Base-by-base conservation (phyloP, 2,329 filamentous ascomycete species). In the Venturia oleaginea region DNA sequence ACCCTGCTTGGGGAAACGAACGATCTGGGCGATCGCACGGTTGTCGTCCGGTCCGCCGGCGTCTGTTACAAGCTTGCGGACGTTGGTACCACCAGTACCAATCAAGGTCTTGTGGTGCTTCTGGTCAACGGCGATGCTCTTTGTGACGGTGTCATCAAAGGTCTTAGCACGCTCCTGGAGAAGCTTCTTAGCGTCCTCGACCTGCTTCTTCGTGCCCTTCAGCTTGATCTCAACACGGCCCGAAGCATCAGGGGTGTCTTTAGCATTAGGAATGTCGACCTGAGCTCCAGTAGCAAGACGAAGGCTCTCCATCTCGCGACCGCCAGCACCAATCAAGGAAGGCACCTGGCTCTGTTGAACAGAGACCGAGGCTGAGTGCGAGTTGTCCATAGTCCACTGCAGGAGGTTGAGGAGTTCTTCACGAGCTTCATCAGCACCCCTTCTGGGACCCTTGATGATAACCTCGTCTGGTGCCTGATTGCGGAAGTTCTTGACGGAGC, bases 1-100 rank as follows among this genome's bases (percentile, higher is more conserved):
- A 65, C 96, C 92, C 68, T 90, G 87, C 74, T 92, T 92, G 65
- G 94, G 94, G 81, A 99, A 97, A 75, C 93, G 92, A 66, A 99
- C 91, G 71, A 93, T 91, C 67, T 93, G 90, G 62, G 92, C 90
- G 70, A 94, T 85, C 67, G 90, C 88, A 48, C 90, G 87, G 67
- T 88, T 85, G 72, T 96, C 92, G 69, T 92, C 89, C 43, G 92
- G 92, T 11, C 94, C 95, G 67, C 94, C 95, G 59, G 94, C 92
- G 70, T 90, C 85, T 63, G 89, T 81, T 64, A 99, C 90, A 67
- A 99, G 92, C 67, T 90, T 87, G 67, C 90, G 90, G 65, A 99
- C 87, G 72, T 88, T 94, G 55, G 90, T 82, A 70, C 92, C 91
- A 93, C 11, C 89, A 68, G 87, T 81, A 67, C 94, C 94, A 76